Percentiles rank a stretch among this genome's conserved stretches.
phyloP scores from a whole-genome alignment of 139 green algal genomes.

The Chlamydomonas incerta region DNA sequence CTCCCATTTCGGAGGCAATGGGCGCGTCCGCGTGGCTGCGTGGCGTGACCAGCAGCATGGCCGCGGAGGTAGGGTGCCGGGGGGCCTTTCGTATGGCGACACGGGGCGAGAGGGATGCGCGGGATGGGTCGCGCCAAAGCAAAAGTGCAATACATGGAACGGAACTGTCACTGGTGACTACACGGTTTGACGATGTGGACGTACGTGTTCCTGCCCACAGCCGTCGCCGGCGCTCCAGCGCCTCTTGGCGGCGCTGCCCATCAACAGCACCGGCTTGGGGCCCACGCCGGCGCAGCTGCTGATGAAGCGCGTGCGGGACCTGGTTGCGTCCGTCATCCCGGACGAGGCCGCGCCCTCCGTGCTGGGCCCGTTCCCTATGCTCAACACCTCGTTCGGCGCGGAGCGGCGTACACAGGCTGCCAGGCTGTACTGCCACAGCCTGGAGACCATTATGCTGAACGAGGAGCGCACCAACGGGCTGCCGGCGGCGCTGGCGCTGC shows the following conservation, averaged over 20 bases:
- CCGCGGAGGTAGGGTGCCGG: slow-evolving; percentile 8
- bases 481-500: slow-evolving; percentile 31
- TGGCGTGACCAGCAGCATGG: slow-evolving; percentile 12
- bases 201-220: no score
- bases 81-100: no score
- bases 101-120: no score
- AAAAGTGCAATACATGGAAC: no score
- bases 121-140: no score
- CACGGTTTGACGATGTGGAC: no score
- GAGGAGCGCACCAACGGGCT: slow-evolving; percentile 48
- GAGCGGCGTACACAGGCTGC: slow-evolving; percentile 53
- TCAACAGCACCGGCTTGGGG: no score
- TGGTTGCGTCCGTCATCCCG: slow-evolving; percentile 50
- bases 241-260: slow-evolving; percentile 20
- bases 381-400: slow-evolving; percentile 45
- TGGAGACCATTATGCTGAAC: slow-evolving; percentile 65
- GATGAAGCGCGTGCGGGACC: slow-evolving; percentile 29
- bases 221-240: slow-evolving; percentile 40
- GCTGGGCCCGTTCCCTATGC: slow-evolving; percentile 40
- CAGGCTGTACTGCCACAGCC: slow-evolving; percentile 78
- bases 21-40: slow-evolving; percentile 65
- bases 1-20: slow-evolving; percentile 70
- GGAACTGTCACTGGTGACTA: no score
- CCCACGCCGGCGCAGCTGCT: slow-evolving; percentile 1
- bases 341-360: neutral